Base-by-base conservation (phyloP, 148 eudicot species). In the Arbutus unedo region DNA sequence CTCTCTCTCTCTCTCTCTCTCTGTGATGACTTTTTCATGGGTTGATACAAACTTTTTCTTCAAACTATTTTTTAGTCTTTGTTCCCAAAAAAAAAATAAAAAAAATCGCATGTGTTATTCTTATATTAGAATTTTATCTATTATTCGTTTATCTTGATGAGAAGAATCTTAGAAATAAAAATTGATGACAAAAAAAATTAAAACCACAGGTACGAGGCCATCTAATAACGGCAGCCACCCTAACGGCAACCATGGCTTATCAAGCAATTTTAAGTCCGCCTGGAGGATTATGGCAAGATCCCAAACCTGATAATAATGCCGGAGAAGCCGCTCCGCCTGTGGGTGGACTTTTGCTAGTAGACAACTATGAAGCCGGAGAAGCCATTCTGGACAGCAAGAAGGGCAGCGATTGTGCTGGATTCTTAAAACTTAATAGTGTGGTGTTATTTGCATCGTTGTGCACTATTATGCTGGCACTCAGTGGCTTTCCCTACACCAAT, bases 401-500 rank as follows among this genome's bases (percentile, higher is more conserved):
- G 0, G 0, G 0, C 18, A 8, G 11, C 0, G 0, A 25, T 0
- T 2, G 4, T 8, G 0, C 0, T 25, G 6, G 2, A 9, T 0
- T 0, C 43, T 0, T 64, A 14, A 5, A 0, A 8, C 1, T 11
- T 64, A 64, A 64, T 15, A 64, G 31, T 15, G 1, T 11, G n/a
- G 5, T 75, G 18, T 16, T 53, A 1, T 43, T 25, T 15, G 44
- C 9, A 4, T 81, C 77, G 11, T 44, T 81, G 25, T 8, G 48
- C 50, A 13, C 73, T 38, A 81, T 70, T 6, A 38, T 81, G 14
- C 43, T 71, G 19, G 57, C 73, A 38, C 9, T 51, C 21, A 81
- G 51, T n/a, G 83, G 83, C 19, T 31, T 45, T 9, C 74, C 82
- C 23, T 8, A 16, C 43, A 1, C 38, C 2, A 81, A 81, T 31